Evolutionary conservation across 169 alveolate species (phyloP).

Genomic region (Plasmodium billcollinsi): DNA sequence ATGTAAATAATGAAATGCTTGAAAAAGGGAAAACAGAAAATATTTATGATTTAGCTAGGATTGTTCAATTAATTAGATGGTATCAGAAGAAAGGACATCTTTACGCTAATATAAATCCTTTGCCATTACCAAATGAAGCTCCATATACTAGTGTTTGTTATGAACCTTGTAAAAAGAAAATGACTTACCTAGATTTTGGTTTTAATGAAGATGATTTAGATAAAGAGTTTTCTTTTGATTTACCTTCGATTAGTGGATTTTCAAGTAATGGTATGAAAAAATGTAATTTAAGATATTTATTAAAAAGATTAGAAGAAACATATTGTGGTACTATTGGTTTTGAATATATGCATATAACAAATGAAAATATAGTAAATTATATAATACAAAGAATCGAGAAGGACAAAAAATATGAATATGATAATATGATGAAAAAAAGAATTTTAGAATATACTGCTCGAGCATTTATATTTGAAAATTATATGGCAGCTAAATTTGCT

Average conservation of each 20-base stretch:
- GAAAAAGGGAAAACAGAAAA: slow-evolving; percentile 56
- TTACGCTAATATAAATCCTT: slow-evolving; percentile 81
- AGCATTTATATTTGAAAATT: slow-evolving; percentile 84
- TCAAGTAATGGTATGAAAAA: slow-evolving; percentile 18
- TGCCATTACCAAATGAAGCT: slow-evolving; percentile 81
- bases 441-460: slow-evolving; percentile 76
- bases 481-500: slow-evolving; percentile 87
- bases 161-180: slow-evolving; percentile 36
- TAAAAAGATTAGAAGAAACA: slow-evolving; percentile 72
- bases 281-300: slow-evolving; percentile 76
- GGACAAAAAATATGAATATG: slow-evolving; percentile 71
- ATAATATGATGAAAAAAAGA: slow-evolving; percentile 44
- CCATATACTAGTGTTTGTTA: slow-evolving; percentile 79
- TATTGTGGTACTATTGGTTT: slow-evolving; percentile 83
- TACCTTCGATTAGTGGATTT: slow-evolving; percentile 73
- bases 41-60: slow-evolving; percentile 68
- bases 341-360: slow-evolving; percentile 83
- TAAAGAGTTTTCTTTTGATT: slow-evolving; percentile 57
- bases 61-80: slow-evolving; percentile 81
- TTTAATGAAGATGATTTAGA: slow-evolving; percentile 49
- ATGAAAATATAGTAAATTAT: slow-evolving; percentile 77
- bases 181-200: slow-evolving; percentile 52
- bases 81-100: slow-evolving; percentile 83
- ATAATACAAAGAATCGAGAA: slow-evolving; percentile 80
- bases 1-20: slow-evolving; percentile 57